phyloP scores from a whole-genome alignment of 768 basidiomycete genomes.

The Collybia nuda region DNA sequence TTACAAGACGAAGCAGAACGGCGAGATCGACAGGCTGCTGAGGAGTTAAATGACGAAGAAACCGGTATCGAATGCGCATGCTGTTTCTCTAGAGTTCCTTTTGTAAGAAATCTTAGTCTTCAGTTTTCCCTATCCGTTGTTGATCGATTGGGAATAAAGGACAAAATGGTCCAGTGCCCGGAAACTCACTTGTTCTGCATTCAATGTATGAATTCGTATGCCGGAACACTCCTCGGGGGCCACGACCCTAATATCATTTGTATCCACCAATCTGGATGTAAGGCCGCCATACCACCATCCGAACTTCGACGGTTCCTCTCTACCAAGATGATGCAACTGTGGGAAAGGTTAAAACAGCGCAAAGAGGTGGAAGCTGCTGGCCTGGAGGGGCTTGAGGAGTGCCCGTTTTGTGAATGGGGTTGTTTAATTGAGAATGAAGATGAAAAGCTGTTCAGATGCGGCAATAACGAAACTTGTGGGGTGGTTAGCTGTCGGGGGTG shows the following conservation, averaged over 20 bases:
- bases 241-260: constrained; percentile 66
- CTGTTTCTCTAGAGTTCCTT: constrained; percentile 73
- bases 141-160: constrained; percentile 38
- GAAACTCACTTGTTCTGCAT: constrained; percentile 88
- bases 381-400: constrained; percentile 82
- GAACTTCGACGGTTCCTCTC: constrained; percentile 71
- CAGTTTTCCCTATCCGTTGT: neutral
- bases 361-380: constrained; percentile 79
- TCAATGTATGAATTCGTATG: constrained; percentile 67
- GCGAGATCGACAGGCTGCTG: neutral
- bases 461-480: constrained; percentile 66
- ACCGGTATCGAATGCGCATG: constrained; percentile 84
- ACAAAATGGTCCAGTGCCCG: constrained; percentile 85
- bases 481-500: constrained; percentile 79
- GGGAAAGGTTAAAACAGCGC: constrained; percentile 70
- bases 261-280: constrained; percentile 80
- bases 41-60: constrained; percentile 22
- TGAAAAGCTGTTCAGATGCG: constrained; percentile 59
- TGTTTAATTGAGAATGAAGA: constrained; percentile 66
- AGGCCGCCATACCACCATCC: constrained; percentile 60
- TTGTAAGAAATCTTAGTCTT: constrained; percentile 44
- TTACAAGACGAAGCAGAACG: neutral
- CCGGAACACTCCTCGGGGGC: constrained; percentile 62
- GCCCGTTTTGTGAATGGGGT: constrained; percentile 89
- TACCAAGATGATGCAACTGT: constrained; percentile 64